Base-by-base conservation (phyloP, 225 moss, liverwort and hornwort species). In the Lunularia cruciata region DNA sequence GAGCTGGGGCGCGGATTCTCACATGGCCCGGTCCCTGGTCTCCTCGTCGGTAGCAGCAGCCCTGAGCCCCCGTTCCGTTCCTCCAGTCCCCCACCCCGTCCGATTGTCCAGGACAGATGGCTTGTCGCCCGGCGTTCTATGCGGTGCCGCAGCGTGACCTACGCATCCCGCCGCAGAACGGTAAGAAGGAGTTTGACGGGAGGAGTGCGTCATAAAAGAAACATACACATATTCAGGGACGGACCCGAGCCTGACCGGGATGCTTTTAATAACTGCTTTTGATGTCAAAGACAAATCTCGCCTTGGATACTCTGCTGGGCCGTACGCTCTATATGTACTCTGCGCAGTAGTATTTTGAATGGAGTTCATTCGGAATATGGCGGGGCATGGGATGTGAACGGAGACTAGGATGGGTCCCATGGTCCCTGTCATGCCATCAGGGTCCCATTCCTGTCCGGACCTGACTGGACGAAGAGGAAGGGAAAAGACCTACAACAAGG, bases 21-120 rank as follows among this genome's bases (percentile, higher is more conserved):
- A n/a, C n/a, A n/a, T n/a, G n/a, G n/a, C n/a, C n/a, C n/a, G n/a
- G n/a, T n/a, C n/a, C 49, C n/a, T 22, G 49, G 49, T 49, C 49
- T 49, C 49, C 49, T 49, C 49, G 49, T 49, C 49, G 49, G 49
- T 49, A 49, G 49, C 49, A 49, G 49, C 18, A n/a, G n/a, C n/a
- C n/a, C 49, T 22, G 47, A 48, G 22, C 18, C 49, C 2, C 49
- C 19, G 7, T 49, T 49, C 49, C 49, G 49, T 49, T 49, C 2
- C 47, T 18, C n/a, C 49, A 22, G 22, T 49, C 22, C 18, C 12
- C 47, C n/a, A 18, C 47, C 10, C n/a, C 16, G 47, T 48, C 47
- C 16, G 18, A 49, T 13, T 49, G 3, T 5, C 20, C 49, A 49
- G 49, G n/a, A 49, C 49, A 49, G 8, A 49, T 49, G 20, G 49